Base-by-base conservation (phyloP, 2,329 filamentous ascomycete species). In the Monilinia fructicola region DNA sequence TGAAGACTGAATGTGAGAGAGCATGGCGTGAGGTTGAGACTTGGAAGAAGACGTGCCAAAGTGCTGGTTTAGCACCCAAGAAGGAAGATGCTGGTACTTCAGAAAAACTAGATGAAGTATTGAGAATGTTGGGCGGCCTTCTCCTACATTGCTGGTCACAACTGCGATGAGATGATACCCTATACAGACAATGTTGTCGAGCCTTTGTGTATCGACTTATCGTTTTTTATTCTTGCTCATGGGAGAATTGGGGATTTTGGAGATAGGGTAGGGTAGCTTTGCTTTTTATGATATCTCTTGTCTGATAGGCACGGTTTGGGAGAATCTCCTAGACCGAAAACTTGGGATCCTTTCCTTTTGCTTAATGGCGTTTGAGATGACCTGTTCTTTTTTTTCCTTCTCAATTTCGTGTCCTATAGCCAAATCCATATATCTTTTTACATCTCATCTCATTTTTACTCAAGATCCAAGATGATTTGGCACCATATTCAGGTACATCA, bases 1-100 rank as follows among this genome's bases (percentile, higher is more conserved):
- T 94, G 70, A 94, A 94, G 81, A 83, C 84, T 46, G 91, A 95
- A 75, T 91, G 89, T 71, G 89, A 93, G 76, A 83, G 90, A 44
- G 87, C 90, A 28, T 93, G 91, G 82, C 83, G 89, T 62, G 91
- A 94, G 76, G 83, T 90, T 61, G 89, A 92, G 76, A 88, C 87
- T 56, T 94, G 91, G 88, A 93, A 93, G 81, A 85, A 87, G 71
- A 81, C 86, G 42, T 86, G 85, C 23, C 85, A 88, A 73, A 84
- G 81, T 63, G 84, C 85, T 16, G 87, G 87, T 38, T 78, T 89
- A 61, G 79, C 81, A 68, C 79, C 79, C 16, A 79, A 79, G 71
- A 81, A 81, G 71, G 77, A 80, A 53, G 82, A 82, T 62, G 65
- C 56, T 35, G 67, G 68, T 23, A 28, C 63, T 68, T 72, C 68